These are phyloP conservation scores for Quercus tomentella DNA, from an alignment of 331 rosid genomes.

Conservation along the genomic window DNA sequence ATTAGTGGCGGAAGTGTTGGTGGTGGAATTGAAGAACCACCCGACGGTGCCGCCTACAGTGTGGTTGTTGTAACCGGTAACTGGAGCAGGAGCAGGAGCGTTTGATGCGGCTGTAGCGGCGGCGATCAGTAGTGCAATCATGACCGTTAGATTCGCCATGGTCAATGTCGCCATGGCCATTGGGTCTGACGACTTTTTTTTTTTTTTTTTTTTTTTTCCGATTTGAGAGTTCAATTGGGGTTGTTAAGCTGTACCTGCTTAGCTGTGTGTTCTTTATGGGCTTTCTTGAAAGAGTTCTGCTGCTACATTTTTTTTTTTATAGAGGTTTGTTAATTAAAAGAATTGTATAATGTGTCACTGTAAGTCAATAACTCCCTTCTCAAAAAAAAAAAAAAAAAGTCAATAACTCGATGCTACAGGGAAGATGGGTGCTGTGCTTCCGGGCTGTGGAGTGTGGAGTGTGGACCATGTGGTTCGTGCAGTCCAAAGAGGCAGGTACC, in stretches of 20 bases:
- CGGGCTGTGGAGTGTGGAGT: no score
- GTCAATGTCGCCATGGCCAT: background rate
- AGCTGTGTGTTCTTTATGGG: background rate
- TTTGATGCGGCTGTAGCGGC: conserved; percentile 17
- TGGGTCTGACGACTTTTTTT: background rate
- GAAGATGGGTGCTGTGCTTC: no score
- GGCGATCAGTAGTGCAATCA: conserved; percentile 26
- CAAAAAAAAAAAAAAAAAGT: no score
- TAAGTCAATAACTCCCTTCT: no score
- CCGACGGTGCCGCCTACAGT: conserved; percentile 75
- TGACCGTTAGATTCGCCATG: conserved; percentile 9
- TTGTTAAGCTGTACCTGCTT: background rate
- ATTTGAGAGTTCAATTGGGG: background rate
- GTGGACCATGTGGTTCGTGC: no score
- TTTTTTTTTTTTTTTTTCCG: no score
- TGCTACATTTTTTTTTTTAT: no score
- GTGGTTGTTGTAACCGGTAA: conserved; percentile 58
- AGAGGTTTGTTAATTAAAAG: no score
- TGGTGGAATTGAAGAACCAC: conserved; percentile 75
- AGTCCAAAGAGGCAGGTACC: no score
- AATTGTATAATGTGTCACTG: no score
- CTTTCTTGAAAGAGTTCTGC: no score
- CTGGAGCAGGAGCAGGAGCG: conserved; percentile 1
- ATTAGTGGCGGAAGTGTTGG: conserved; percentile 56
- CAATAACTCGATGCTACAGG: no score